A percentile compares a stretch with the other conserved stretches of the same genome.
phyloP scores from a whole-genome alignment of 257 asterid genomes.

The Solanum chaucha region DNA sequence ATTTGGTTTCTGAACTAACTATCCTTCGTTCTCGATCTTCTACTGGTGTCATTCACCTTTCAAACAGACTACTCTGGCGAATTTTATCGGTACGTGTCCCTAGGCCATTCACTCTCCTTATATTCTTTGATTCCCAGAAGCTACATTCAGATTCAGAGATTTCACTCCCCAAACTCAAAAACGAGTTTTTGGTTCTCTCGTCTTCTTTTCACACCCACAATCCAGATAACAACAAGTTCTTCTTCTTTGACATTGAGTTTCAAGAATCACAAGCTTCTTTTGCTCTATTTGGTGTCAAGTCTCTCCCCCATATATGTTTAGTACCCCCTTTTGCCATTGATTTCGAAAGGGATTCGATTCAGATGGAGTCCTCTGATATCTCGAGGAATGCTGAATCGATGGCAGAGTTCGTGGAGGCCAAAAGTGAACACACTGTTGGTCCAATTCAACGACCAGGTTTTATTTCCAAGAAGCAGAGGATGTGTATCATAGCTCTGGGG shows the following conservation, averaged over 20 bases:
- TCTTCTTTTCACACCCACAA: conserved; percentile 42
- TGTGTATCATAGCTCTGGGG: conserved; percentile 22
- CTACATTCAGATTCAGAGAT: not conserved
- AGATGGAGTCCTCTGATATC: no score
- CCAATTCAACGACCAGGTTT: conserved; percentile 51
- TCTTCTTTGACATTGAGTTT: no score
- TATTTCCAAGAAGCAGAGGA: conserved; percentile 45
- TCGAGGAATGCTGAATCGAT: conserved; percentile 66
- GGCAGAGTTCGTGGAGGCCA: conserved; percentile 60
- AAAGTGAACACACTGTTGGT: conserved; percentile 34
- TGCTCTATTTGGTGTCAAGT: no score
- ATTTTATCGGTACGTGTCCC: not conserved
- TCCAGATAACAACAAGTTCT: not conserved
- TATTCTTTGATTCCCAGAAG: not conserved
- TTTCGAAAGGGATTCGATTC: no score
- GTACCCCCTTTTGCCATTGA: no score
- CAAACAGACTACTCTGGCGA: not conserved
- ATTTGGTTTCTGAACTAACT: not conserved
- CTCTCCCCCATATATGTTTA: no score
- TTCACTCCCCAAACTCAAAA: not conserved
- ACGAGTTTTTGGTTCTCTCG: conserved; percentile 41
- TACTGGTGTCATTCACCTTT: not conserved
- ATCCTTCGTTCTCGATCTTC: not conserved
- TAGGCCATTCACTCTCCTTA: not conserved
- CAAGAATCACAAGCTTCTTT: no score